A percentile compares a stretch with the other conserved stretches of the same genome.
Evolutionary conservation across 495 filamentous ascomycete species (phyloP).

Genomic region (Aspergillus haitiensis): DNA sequence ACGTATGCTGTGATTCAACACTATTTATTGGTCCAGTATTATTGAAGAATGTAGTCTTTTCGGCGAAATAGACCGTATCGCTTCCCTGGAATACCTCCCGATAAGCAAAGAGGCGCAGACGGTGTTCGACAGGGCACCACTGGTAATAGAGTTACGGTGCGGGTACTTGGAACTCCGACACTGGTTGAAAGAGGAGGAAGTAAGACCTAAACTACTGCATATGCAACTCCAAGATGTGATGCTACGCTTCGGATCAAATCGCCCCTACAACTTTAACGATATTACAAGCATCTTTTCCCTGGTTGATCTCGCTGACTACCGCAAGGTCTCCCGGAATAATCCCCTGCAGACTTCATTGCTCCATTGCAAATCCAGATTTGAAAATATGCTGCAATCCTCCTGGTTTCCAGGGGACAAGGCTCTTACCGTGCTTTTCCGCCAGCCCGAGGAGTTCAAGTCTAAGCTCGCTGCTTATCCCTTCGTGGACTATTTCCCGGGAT

Average conservation of each 20-base stretch:
- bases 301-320: neutral
- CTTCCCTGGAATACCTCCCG: neutral
- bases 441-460: conserved; percentile 2
- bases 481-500: neutral
- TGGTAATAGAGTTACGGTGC: neutral
- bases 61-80: conserved; percentile 1
- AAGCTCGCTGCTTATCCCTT: conserved; percentile 7
- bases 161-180: neutral
- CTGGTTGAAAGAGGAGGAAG: neutral
- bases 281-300: neutral
- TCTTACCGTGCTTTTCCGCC: neutral
- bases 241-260: conserved; percentile 4
- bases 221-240: neutral
- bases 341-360: conserved; percentile 4
- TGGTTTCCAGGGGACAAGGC: conserved; percentile 7
- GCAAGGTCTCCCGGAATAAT: neutral
- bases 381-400: conserved; percentile 6
- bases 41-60: conserved; percentile 1
- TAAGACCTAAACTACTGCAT: neutral
- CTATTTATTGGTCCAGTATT: neutral
- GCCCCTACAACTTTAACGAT: neutral
- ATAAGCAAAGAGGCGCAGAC: neutral
- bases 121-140: neutral
- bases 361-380: conserved; percentile 6
- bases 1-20: neutral